Evolutionary conservation across 495 filamentous ascomycete genomes (phyloP).

Genomic region (Neurospora africana): DNA sequence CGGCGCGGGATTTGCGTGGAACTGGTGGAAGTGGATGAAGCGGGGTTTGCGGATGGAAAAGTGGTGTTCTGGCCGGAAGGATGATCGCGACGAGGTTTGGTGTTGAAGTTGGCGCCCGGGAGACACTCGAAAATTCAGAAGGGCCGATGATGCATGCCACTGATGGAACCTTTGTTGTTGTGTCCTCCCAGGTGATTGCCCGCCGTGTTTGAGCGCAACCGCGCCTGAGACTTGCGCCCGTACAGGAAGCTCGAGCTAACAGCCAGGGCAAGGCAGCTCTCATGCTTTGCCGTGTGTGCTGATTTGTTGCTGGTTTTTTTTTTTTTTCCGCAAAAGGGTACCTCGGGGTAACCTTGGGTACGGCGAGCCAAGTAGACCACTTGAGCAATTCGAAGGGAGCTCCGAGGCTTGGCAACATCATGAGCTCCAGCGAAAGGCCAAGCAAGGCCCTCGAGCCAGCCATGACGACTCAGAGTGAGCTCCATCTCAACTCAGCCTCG

Average conservation of each 20-base stretch:
- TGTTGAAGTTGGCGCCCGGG: conserved; percentile 14
- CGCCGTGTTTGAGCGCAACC: conserved; percentile 1
- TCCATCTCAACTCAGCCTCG: background rate
- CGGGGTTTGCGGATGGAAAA: conserved; percentile 11
- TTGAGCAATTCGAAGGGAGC: conserved; percentile 3
- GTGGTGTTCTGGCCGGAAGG: background rate
- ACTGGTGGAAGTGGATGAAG: conserved; percentile 4
- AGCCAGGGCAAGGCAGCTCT: background rate
- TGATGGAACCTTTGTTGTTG: conserved; percentile 14
- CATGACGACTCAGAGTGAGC: background rate
- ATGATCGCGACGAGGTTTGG: conserved; percentile 14
- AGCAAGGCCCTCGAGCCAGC: background rate
- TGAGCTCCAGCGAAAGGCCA: background rate
- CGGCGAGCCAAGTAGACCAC: conserved; percentile 8
- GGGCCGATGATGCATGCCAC: conserved; percentile 16
- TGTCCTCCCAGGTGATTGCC: conserved; percentile 9
- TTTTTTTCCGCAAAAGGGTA: background rate
- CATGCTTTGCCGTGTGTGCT: background rate
- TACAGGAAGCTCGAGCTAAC: conserved; percentile 3
- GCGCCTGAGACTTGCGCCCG: background rate
- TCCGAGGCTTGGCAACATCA: background rate
- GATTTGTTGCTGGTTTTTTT: conserved; percentile 6
- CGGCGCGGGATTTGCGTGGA: background rate
- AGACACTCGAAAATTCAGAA: conserved; percentile 24
- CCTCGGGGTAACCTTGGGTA: background rate